Percentiles rank a stretch among this genome's conserved stretches.
phyloP scores from a whole-genome alignment of 2,329 filamentous ascomycete genomes.

The Bipolaris oryzae region DNA sequence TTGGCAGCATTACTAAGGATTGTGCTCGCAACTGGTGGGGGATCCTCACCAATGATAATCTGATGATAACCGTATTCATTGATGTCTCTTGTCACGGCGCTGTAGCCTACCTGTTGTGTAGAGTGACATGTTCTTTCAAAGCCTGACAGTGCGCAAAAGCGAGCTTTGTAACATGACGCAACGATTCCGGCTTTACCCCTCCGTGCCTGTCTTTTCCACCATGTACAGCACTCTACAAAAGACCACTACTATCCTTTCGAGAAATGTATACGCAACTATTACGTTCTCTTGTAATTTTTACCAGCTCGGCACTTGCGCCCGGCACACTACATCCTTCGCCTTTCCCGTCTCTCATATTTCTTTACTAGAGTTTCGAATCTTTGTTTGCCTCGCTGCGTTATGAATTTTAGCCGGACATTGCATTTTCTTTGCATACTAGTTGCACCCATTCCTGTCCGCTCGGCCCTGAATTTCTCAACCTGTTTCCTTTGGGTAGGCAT shows the following conservation, averaged over 20 bases:
- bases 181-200: not conserved
- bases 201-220: not conserved
- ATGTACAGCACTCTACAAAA: too few relatives aligned
- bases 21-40: slow-evolving; percentile 3
- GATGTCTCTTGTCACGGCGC: not conserved
- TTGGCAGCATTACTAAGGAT: slow-evolving; percentile 20
- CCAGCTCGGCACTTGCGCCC: not conserved
- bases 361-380: slow-evolving; percentile 7
- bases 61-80: not conserved
- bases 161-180: not conserved
- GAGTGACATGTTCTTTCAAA: not conserved
- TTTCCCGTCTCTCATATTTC: slow-evolving; percentile 1
- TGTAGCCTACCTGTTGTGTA: not conserved
- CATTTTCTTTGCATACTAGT: not conserved
- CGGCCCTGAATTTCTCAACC: not conserved
- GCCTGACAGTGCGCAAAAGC: not conserved
- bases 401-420: slow-evolving; percentile 3
- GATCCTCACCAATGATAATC: not conserved
- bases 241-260: not conserved
- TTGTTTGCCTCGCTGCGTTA: slow-evolving; percentile 1
- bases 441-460: not conserved
- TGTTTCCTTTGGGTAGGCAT: not conserved
- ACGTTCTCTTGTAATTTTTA: not conserved
- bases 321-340: slow-evolving; percentile 1
- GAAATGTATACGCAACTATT: not conserved